A percentile compares a stretch with the other conserved stretches of the same genome.
Evolutionary conservation across 371 early-diverging fungal genomes (phyloP).

Genomic region (Rhizopus stolonifer): DNA sequence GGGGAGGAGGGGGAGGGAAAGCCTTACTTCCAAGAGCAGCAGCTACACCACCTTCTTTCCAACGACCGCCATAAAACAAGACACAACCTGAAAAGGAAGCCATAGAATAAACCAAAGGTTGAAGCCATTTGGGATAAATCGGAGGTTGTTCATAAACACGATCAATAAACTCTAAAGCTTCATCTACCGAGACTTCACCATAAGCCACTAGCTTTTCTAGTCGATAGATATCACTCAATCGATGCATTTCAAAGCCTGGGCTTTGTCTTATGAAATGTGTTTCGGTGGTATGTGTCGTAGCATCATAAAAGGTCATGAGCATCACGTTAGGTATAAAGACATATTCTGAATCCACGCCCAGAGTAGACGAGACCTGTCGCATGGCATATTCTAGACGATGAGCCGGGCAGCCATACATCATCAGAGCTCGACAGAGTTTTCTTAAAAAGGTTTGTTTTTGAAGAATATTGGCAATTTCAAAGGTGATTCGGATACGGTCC

Average conservation of each 20-base stretch:
- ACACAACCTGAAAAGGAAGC: conserved; percentile 51
- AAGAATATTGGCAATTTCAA: conserved; percentile 60
- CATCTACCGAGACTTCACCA: conserved; percentile 54
- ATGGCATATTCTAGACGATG: conserved; percentile 62
- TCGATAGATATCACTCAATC: conserved; percentile 59
- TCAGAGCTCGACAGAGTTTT: conserved; percentile 49
- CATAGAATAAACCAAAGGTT: conserved; percentile 47
- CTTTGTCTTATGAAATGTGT: conserved; percentile 67
- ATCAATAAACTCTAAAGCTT: conserved; percentile 52
- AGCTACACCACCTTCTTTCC: conserved; percentile 42
- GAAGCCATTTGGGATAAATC: conserved; percentile 51
- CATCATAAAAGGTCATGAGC: conserved; percentile 71
- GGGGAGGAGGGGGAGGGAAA: no score
- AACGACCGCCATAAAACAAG: conserved; percentile 44
- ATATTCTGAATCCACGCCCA: conserved; percentile 69
- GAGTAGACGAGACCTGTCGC: conserved; percentile 46
- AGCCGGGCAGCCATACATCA: conserved; percentile 61
- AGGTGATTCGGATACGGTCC: conserved; percentile 57
- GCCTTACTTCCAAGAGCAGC: conserved; percentile 46
- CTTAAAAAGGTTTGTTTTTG: conserved; percentile 59
- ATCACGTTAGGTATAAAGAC: conserved; percentile 71
- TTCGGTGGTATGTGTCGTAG: conserved; percentile 72
- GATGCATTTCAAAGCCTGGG: conserved; percentile 70
- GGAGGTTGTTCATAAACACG: conserved; percentile 36
- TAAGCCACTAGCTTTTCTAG: conserved; percentile 48